Evolutionary conservation across 345 rosid species (phyloP), one percentile per base, ranked within the genome.

Genomic region (Turnera subulata): DNA sequence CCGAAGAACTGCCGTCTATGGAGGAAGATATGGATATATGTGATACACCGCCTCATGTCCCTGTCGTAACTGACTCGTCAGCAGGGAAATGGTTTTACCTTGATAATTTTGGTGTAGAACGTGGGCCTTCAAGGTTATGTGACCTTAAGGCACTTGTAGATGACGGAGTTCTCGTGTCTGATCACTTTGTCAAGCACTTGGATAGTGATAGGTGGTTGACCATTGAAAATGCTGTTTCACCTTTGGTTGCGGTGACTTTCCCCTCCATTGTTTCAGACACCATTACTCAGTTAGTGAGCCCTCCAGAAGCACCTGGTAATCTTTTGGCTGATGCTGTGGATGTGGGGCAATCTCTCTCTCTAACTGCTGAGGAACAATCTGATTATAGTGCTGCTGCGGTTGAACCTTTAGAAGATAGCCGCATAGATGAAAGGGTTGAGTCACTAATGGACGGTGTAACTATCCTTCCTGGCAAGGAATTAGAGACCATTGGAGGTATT

Each of bases 11-110:
- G 74, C 79, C 68, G 20, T 94, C 99, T 26, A 94, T 94, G 99
- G 99, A 94, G 84, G 99, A 90, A 77, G 99, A 94, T 75, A 94
- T 93, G 99, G 99, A 93, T 73, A 93, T 93, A 58, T 82, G 94
- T 66, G 91, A 93, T 68, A 87, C 95, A 0, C 95, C 99, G 32
- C 99, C 99, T 56, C 95, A 94, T 81, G 78, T 51, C 59, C 81
- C 94, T 25, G 26, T 70, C 37, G 73, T 72, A 50, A 68, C 79
- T 43, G 95, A 88, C 69, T 74, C 82, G 23, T 76, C 79, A 1
- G 50, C 77, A 24, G 97, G 96, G 55, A 90, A 80, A 75, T 94
- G 99, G 99, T 76, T 85, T 81, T 94, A 94, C 83, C 94, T 94
- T 42, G 99, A 94, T 80, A 66, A 73, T 64, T 75, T 69, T 78